Conservation (phyloP, 306 rosid genomes). For the Casuarina cunninghamiana region DNA sequence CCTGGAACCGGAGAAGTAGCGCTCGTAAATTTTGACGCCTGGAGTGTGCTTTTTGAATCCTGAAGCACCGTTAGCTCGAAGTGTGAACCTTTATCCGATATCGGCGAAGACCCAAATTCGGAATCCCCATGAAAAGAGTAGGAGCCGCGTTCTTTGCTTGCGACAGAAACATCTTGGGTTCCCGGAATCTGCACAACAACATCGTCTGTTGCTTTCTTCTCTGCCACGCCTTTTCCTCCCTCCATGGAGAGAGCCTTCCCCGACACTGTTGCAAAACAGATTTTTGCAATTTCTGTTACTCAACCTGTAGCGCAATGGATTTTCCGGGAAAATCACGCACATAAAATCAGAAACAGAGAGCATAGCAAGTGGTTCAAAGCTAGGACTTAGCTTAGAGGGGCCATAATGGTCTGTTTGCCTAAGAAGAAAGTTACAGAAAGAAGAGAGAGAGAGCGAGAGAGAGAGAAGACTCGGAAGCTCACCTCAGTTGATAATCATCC, state of each 20-base stretch:
- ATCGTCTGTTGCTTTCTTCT: conserved; percentile 48
- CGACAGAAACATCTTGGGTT: conserved; percentile 17
- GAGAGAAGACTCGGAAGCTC: too few species aligned
- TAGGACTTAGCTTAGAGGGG: not conserved
- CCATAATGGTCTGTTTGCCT: not conserved
- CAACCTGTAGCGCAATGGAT: not conserved
- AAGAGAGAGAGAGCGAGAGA: too few species aligned
- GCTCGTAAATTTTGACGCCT: conserved; percentile 22
- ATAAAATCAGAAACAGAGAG: not conserved
- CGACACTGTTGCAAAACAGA: not conserved
- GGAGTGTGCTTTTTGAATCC: conserved; percentile 16
- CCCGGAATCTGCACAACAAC: conserved; percentile 53
- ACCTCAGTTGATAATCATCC: too few species aligned
- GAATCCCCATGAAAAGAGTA: conserved; percentile 21
- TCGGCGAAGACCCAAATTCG: conserved; percentile 32
- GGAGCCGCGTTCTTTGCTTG: conserved; percentile 17
- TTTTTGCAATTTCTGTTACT: not conserved
- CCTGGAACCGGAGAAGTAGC: conserved; percentile 33
- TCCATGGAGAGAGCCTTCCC: conserved; percentile 28
- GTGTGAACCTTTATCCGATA: conserved; percentile 24
- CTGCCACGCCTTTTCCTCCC: conserved; percentile 31
- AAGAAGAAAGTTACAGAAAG: too few species aligned
- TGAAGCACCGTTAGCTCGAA: conserved; percentile 38
- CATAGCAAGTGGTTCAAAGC: not conserved
- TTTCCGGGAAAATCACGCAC: conserved; percentile 7